Evolutionary conservation across 2,329 filamentous ascomycete genomes (phyloP).

Genomic region (Fusarium denticulatum): DNA sequence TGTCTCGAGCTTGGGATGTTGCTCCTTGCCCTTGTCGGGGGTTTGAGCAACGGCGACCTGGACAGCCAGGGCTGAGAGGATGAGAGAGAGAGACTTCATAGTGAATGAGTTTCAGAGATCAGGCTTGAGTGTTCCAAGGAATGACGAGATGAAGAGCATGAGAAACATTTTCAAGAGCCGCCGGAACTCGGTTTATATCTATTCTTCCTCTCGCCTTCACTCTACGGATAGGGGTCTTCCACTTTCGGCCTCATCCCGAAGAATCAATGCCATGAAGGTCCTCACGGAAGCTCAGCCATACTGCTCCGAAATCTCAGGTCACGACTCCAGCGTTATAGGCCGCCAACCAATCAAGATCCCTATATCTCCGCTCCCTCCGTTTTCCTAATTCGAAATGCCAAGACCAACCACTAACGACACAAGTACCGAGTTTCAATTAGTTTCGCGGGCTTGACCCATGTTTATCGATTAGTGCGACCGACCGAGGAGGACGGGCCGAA

Average conservation of each 20-base stretch:
- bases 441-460: background rate
- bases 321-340: background rate
- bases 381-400: background rate
- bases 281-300: background rate
- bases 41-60: constrained; percentile 46
- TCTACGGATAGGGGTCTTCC: background rate
- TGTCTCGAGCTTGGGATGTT: constrained; percentile 61
- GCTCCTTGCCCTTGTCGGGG: constrained; percentile 55
- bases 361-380: constrained; percentile 17
- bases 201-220: background rate
- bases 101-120: background rate
- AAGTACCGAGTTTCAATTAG: constrained; percentile 14
- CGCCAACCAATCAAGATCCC: constrained; percentile 17
- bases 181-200: constrained; percentile 18
- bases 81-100: constrained; percentile 14
- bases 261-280: background rate
- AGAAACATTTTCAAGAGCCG: background rate
- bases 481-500: constrained; percentile 3
- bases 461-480: background rate
- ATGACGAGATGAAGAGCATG: background rate
- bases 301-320: background rate
- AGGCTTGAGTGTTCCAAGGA: background rate
- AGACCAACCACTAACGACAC: background rate
- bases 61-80: constrained; percentile 11
- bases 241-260: constrained; percentile 3